These are phyloP conservation scores for Microthyrium microscopicum DNA, from an alignment of 2,329 filamentous ascomycete species.

Conservation along the genomic window DNA sequence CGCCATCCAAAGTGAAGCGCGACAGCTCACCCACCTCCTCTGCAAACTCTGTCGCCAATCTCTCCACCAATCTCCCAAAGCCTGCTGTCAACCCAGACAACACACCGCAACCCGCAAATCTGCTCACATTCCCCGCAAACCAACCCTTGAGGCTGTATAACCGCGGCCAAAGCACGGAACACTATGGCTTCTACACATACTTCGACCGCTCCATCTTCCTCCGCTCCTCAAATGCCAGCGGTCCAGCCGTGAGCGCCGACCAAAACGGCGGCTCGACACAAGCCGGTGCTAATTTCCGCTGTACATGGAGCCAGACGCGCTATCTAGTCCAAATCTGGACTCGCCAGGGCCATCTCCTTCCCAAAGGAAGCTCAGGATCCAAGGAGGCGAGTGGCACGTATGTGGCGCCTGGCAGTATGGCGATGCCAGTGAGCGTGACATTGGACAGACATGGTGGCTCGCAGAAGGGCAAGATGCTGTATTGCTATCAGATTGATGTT, in stretches of 20 bases:
- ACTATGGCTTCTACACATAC: constrained; percentile 90
- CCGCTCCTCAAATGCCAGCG: constrained; percentile 29
- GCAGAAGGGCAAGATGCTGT: constrained; percentile 36
- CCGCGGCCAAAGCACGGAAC: constrained; percentile 61
- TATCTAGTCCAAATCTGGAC: constrained; percentile 50
- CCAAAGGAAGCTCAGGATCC: background rate
- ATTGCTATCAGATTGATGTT: constrained; percentile 41
- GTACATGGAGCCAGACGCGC: constrained; percentile 44
- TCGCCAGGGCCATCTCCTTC: constrained; percentile 19
- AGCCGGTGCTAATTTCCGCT: constrained; percentile 29
- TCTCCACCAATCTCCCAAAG: constrained; percentile 41
- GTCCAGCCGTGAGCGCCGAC: constrained; percentile 27
- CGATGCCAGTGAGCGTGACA: constrained; percentile 43
- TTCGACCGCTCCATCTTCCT: constrained; percentile 79
- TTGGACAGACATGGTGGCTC: constrained; percentile 44
- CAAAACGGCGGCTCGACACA: constrained; percentile 31
- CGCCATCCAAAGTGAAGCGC: constrained; percentile 15
- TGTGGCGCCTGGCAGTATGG: constrained; percentile 38
- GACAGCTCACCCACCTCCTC: constrained; percentile 7
- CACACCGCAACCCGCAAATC: constrained; percentile 50
- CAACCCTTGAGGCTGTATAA: constrained; percentile 80
- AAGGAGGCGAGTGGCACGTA: constrained; percentile 17
- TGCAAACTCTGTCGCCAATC: constrained; percentile 23
- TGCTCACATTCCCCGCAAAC: constrained; percentile 50
- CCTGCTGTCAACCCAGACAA: constrained; percentile 51